phyloP scores from a whole-genome alignment of 2,329 filamentous ascomycete genomes.

The Hypoxylon sp. region DNA sequence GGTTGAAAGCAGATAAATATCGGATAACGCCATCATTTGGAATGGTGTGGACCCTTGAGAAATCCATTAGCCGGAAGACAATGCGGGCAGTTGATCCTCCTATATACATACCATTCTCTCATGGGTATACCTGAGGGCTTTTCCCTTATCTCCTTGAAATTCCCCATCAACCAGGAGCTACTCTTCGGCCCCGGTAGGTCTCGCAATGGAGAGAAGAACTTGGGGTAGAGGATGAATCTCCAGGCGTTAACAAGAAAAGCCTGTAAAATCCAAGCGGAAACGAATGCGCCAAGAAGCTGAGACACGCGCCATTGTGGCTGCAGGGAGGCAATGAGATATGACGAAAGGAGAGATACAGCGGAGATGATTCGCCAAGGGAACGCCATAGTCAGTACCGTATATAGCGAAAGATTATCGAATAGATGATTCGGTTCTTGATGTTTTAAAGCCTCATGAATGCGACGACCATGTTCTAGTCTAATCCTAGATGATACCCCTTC shows the following conservation, averaged over 20 bases:
- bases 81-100: background rate
- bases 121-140: conserved; percentile 60
- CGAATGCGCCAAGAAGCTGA: conserved; percentile 53
- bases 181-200: conserved; percentile 60
- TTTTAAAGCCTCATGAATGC: background rate
- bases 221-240: conserved; percentile 62
- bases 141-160: conserved; percentile 56
- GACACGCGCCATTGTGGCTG: conserved; percentile 51
- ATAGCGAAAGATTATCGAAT: conserved; percentile 5
- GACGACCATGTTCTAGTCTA: background rate
- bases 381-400: conserved; percentile 38
- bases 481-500: conserved; percentile 1
- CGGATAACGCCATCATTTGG: conserved; percentile 77
- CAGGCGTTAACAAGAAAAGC: conserved; percentile 56
- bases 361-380: conserved; percentile 50
- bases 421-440: conserved; percentile 5
- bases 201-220: conserved; percentile 63
- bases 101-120: conserved; percentile 60
- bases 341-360: conserved; percentile 48
- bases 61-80: conserved; percentile 33
- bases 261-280: conserved; percentile 54
- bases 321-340: conserved; percentile 51
- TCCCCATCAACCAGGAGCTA: conserved; percentile 63
- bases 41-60: conserved; percentile 67
- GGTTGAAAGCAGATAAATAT: conserved; percentile 64